Evolutionary conservation across 2,329 filamentous ascomycete species (phyloP).

Genomic region (Reticulascus tulasneorum): DNA sequence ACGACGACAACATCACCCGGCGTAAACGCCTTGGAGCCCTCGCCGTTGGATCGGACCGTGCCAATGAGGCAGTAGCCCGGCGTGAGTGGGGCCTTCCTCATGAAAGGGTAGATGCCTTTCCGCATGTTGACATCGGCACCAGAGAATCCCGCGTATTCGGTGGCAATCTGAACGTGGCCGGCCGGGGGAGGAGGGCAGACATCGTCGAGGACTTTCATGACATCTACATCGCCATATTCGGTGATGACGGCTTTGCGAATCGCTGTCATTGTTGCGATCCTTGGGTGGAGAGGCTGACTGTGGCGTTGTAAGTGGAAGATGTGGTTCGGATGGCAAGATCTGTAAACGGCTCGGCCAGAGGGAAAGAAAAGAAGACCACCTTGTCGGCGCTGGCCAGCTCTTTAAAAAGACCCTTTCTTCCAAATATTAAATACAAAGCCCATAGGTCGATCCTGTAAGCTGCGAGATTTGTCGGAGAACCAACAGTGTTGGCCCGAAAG

Average conservation of each 20-base stretch:
- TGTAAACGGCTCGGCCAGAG: no score
- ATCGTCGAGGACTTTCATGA: conserved; percentile 26
- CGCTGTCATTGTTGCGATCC: no score
- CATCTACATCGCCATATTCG: conserved; percentile 33
- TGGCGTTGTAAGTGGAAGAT: no score
- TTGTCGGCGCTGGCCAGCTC: no score
- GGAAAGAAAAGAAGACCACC: no score
- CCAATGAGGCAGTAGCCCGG: conserved; percentile 46
- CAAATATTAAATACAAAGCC: no score
- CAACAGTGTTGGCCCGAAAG: no score
- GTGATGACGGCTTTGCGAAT: conserved; percentile 42
- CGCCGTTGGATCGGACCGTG: conserved; percentile 32
- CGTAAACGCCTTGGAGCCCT: conserved; percentile 23
- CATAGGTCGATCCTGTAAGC: no score
- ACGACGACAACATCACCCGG: conserved; percentile 29
- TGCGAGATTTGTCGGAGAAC: no score
- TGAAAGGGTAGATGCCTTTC: conserved; percentile 39
- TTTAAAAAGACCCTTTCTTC: no score
- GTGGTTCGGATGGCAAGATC: no score
- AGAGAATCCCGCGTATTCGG: conserved; percentile 42
- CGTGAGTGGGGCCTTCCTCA: conserved; percentile 39
- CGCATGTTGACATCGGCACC: conserved; percentile 47
- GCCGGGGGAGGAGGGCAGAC: conserved; percentile 33
- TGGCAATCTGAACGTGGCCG: conserved; percentile 40
- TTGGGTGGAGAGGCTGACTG: no score